Evolutionary conservation across 805 yeast species (phyloP), one percentile per base, ranked within the genome.

Genomic region (Starmerella roubikii): DNA sequence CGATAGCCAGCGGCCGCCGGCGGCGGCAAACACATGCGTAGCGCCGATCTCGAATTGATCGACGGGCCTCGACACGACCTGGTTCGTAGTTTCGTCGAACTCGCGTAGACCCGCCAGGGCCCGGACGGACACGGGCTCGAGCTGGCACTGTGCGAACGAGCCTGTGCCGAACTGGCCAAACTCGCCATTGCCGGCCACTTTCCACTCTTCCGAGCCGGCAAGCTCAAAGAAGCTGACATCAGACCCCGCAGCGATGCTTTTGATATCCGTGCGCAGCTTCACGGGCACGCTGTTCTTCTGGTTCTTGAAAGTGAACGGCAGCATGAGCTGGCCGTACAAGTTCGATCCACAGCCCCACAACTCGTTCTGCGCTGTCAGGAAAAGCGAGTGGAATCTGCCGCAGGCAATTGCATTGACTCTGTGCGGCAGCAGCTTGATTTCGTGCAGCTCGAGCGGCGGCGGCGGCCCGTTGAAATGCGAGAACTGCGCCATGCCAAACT

Each of bases 311-410:
- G 70, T 64, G 34, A 79, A 76, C 7, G 74, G 74, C 34, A 72
- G 65, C 10, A 88, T 94, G 39, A 88, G 65, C 53, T 91, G 88
- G n/a, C 97, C 97, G 56, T 62, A 73, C 3, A 72, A 65, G 56
- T 88, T 88, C 41, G 72, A 71, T 19, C 98, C 98, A 72, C 91
- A 86, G 1, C 84, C 70, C 72, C 78, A 80, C n/a, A 84, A 61
- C 37, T 66, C 65, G 8, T 88, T 91, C n/a, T 63, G 52, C 1
- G 63, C 50, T 49, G 82, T 88, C n/a, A 71, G 55, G 6, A 76
- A 88, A 25, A 85, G 55, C 3, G 85, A 72, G 58, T 84, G 93
- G 55, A 65, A 66, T 35, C 67, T 65, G 9, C 97, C 96, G 42
- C 81, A 64, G 1, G 91, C 82, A 30, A 88, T 68, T 48, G 72